Conservation (phyloP, 805 yeast species). For the Ogataea saltuana region DNA sequence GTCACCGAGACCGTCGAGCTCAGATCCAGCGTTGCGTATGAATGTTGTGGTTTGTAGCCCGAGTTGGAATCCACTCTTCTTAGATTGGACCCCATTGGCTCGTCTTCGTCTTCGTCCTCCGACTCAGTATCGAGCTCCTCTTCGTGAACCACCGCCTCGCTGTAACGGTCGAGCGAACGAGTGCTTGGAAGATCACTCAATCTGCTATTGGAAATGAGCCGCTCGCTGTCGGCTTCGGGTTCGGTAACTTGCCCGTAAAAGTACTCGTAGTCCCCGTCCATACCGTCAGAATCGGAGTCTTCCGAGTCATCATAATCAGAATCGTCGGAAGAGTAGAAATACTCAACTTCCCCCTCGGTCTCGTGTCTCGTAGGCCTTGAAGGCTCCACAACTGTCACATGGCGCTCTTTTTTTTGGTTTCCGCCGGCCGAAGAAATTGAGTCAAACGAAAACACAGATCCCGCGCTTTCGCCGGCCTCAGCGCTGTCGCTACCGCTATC, state of each 20-base stretch:
- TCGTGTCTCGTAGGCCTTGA: slow-evolving; percentile 10
- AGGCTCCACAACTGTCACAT: slow-evolving; percentile 21
- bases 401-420: slow-evolving; percentile 12
- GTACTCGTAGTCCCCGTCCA: slow-evolving; percentile 18
- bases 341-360: slow-evolving; percentile 18
- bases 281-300: too few relatives aligned
- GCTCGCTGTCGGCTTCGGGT: slow-evolving; percentile 19
- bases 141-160: slow-evolving; percentile 4
- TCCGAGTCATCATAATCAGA: slow-evolving; percentile 29
- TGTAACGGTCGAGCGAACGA: neutral
- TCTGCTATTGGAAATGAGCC: too few relatives aligned
- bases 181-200: neutral
- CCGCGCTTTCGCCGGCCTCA: neutral
- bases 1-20: slow-evolving; percentile 5
- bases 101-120: slow-evolving; percentile 18
- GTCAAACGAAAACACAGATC: slow-evolving; percentile 18
- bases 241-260: slow-evolving; percentile 23
- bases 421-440: slow-evolving; percentile 18
- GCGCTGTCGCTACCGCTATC: slow-evolving; percentile 5
- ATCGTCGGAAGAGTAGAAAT: slow-evolving; percentile 28
- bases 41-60: too few relatives aligned
- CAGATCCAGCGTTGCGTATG: slow-evolving; percentile 10
- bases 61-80: slow-evolving; percentile 8
- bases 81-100: slow-evolving; percentile 9
- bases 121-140: slow-evolving; percentile 10